Evolutionary conservation across 2,329 filamentous ascomycete genomes (phyloP), one percentile per base, ranked within the genome.

Genomic region (Botrytis deweyae): DNA sequence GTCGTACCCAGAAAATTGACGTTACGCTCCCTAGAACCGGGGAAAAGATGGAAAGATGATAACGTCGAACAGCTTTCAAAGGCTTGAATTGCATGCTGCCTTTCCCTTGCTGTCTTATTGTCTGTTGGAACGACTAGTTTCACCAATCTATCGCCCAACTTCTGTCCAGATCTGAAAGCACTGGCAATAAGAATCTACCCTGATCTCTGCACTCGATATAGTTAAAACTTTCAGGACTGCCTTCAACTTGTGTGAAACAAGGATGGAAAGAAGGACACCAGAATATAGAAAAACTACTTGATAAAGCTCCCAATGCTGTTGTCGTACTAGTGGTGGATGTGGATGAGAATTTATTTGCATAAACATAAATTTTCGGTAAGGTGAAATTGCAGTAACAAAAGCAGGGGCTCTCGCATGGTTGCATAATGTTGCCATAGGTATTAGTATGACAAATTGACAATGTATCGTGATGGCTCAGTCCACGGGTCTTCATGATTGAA

Each of bases 111-210:
- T 14, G 12, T 55, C 3, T 20, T 5, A n/a, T n/a, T n/a, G 25
- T 25, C 49, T 5, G 7, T 55, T n/a, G 12, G 16, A 10, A n/a
- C 25, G 5, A 55, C 2, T n/a, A 8, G 2, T n/a, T n/a, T 0
- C 49, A 7, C 25, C 49, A 14, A 52, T n/a, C 4, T 14, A 52
- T 29, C 7, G 4, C n/a, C n/a, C 14, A 58, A 29, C 52, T 58
- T 58, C 14, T 58, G 4, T 14, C 6, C 49, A n/a, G 1, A 55
- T n/a, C 4, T 25, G 49, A n/a, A 25, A 52, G 49, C 25, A 52
- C 49, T n/a, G 25, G 12, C 5, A n/a, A 52, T 2, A n/a, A n/a
- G 49, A n/a, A 55, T n/a, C 5, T 16, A 14, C 10, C 0, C 16
- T n/a, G 12, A 55, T 12, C 4, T 16, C 25, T 55, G 7, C 12